Conservation (phyloP, 306 rosid genomes). For the Vicia villosa region DNA sequence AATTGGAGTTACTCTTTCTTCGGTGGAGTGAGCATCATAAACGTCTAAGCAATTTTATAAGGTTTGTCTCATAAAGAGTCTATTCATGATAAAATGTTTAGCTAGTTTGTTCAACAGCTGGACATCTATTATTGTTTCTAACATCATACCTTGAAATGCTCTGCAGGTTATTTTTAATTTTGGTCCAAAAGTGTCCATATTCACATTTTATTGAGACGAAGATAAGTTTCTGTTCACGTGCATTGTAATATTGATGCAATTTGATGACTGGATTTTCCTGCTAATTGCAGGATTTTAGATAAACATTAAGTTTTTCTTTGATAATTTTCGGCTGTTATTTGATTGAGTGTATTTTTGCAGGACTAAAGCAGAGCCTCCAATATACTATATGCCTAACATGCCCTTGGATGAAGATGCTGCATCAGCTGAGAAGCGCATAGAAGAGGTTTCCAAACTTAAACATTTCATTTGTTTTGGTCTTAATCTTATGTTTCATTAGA, state of each 20-base stretch:
- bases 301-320: conserved; percentile 14
- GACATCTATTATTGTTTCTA: conserved; percentile 27
- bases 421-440: conserved; percentile 63
- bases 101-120: conserved; percentile 27
- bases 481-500: conserved; percentile 5
- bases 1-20: conserved; percentile 93
- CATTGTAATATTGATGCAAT: conserved; percentile 69
- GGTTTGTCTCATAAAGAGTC: conserved; percentile 50
- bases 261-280: conserved; percentile 60
- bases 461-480: conserved; percentile 24
- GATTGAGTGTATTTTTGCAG: conserved; percentile 53
- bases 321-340: conserved; percentile 27
- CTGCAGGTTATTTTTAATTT: conserved; percentile 98
- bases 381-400: conserved; percentile 87
- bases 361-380: conserved; percentile 91
- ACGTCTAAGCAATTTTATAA: conserved; percentile 90
- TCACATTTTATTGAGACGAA: conserved; percentile 93
- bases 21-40: conserved; percentile 95
- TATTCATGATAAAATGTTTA: conserved; percentile 18
- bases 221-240: conserved; percentile 97
- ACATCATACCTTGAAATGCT: conserved; percentile 23
- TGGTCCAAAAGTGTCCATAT: conserved; percentile 99
- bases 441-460: conserved; percentile 58
- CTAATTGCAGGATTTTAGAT: conserved; percentile 55
- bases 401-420: conserved; percentile 67